phyloP scores from a whole-genome alignment of 768 basidiomycete species.

The Scleroderma bovista region DNA sequence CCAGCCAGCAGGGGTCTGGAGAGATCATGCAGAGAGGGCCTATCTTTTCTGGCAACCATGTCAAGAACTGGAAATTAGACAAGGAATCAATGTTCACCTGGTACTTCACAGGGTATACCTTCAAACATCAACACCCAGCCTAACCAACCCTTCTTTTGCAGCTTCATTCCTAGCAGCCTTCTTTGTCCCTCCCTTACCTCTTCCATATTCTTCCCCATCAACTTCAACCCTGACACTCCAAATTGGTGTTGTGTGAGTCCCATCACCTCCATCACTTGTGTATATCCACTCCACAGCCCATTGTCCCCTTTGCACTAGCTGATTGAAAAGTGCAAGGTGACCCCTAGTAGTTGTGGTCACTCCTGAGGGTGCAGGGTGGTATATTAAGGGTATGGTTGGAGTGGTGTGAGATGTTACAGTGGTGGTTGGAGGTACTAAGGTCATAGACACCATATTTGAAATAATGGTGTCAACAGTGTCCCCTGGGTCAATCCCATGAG shows the following conservation, averaged over 20 bases:
- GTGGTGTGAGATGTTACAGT: slow-evolving; percentile 9
- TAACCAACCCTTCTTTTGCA: slow-evolving; percentile 64
- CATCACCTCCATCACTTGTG: slow-evolving; percentile 39
- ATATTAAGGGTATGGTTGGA: slow-evolving; percentile 1
- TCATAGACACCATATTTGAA: slow-evolving; percentile 1
- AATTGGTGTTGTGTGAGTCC: slow-evolving; percentile 64
- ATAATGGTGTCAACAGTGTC: not conserved
- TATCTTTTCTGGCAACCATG: not conserved
- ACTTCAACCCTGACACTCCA: slow-evolving; percentile 68
- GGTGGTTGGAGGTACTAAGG: not conserved
- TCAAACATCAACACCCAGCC: slow-evolving; percentile 49
- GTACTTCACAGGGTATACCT: not conserved
- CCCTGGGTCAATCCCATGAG: not conserved
- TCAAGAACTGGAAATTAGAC: too few relatives aligned
- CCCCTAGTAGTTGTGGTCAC: slow-evolving; percentile 40
- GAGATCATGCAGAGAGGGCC: slow-evolving; percentile 41
- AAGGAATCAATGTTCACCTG: too few relatives aligned
- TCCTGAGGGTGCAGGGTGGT: slow-evolving; percentile 15
- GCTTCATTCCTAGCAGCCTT: slow-evolving; percentile 78
- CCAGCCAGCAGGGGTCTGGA: slow-evolving; percentile 55
- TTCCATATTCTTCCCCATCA: slow-evolving; percentile 53
- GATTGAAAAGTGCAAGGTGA: slow-evolving; percentile 78
- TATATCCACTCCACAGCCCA: slow-evolving; percentile 69
- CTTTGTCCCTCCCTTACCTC: slow-evolving; percentile 69
- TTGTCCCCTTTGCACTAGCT: slow-evolving; percentile 56